Evolutionary conservation across 371 early-diverging fungal species (phyloP).

Genomic region (Mucor plumbeus): DNA sequence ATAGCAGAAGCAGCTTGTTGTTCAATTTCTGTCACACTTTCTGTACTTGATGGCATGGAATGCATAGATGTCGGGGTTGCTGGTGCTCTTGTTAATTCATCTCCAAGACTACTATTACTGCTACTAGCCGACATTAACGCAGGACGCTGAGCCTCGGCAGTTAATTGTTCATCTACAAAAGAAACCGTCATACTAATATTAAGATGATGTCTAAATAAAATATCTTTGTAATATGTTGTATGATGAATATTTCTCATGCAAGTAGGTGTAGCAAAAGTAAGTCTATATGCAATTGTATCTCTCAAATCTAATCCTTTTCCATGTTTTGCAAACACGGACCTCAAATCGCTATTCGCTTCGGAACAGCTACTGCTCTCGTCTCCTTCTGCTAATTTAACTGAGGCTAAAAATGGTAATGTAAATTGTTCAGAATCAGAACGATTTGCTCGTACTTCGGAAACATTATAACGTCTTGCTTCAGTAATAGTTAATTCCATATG

Average conservation of each 20-base stretch:
- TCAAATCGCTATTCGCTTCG: slow-evolving; percentile 12
- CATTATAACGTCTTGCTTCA: slow-evolving; percentile 31
- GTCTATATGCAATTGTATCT: slow-evolving; percentile 37
- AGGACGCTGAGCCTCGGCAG: slow-evolving; percentile 6
- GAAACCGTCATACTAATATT: slow-evolving; percentile 36
- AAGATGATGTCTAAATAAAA: slow-evolving; percentile 36
- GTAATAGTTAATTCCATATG: slow-evolving; percentile 34
- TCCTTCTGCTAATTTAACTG: slow-evolving; percentile 26
- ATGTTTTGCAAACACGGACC: slow-evolving; percentile 28
- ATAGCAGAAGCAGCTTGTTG: slow-evolving; percentile 17
- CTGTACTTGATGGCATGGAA: neutral
- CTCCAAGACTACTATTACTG: slow-evolving; percentile 19
- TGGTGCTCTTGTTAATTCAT: neutral
- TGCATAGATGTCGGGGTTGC: neutral
- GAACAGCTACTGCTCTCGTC: neutral
- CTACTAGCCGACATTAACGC: slow-evolving; percentile 12
- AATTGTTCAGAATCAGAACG: slow-evolving; percentile 31
- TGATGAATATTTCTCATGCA: slow-evolving; percentile 42
- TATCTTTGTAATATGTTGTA: slow-evolving; percentile 40
- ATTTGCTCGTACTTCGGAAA: slow-evolving; percentile 32
- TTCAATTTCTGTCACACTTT: slow-evolving; percentile 13
- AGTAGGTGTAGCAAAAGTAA: slow-evolving; percentile 41
- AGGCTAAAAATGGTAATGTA: slow-evolving; percentile 22
- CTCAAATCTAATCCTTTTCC: slow-evolving; percentile 29
- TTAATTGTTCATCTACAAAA: slow-evolving; percentile 23